These are phyloP conservation scores for Lodderomyces oxycetoniae DNA, from an alignment of 1,139 yeast species.

Conservation along the genomic window DNA sequence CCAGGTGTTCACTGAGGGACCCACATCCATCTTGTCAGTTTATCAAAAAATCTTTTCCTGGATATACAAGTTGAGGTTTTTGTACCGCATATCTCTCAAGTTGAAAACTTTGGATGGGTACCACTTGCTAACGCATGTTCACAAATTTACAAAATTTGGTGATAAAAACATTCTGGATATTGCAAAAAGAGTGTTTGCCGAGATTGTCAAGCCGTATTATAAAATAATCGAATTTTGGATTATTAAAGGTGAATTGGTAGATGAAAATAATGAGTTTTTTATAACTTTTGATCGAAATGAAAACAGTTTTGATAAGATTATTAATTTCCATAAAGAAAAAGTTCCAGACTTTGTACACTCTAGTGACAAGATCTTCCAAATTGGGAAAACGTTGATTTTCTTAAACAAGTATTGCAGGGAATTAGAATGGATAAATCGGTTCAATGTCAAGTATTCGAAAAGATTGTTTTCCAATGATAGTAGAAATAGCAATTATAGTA, in stretches of 20 bases:
- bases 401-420: conserved; percentile 57
- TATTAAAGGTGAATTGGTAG: conserved; percentile 56
- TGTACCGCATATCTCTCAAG: conserved; percentile 39
- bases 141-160: conserved; percentile 56
- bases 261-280: conserved; percentile 65
- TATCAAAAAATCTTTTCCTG: conserved; percentile 43
- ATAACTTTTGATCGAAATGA: conserved; percentile 36
- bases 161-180: conserved; percentile 47
- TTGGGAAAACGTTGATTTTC: conserved; percentile 75
- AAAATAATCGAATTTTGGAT: conserved; percentile 66
- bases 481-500: too few relatives aligned
- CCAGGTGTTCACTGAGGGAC: conserved; percentile 34
- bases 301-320: conserved; percentile 34
- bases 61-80: conserved; percentile 52
- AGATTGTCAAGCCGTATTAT: conserved; percentile 57
- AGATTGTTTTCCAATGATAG: conserved; percentile 24
- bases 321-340: conserved; percentile 30
- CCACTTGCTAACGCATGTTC: conserved; percentile 51
- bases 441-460: conserved; percentile 32
- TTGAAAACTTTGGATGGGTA: conserved; percentile 42
- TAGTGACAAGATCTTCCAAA: conserved; percentile 59
- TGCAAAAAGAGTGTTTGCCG: conserved; percentile 42
- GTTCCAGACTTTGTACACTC: conserved; percentile 54
- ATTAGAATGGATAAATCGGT: conserved; percentile 37
- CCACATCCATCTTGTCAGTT: conserved; percentile 35